phyloP scores from a whole-genome alignment of 1,284 basidiomycete species.

The Ganoderma sp. region DNA sequence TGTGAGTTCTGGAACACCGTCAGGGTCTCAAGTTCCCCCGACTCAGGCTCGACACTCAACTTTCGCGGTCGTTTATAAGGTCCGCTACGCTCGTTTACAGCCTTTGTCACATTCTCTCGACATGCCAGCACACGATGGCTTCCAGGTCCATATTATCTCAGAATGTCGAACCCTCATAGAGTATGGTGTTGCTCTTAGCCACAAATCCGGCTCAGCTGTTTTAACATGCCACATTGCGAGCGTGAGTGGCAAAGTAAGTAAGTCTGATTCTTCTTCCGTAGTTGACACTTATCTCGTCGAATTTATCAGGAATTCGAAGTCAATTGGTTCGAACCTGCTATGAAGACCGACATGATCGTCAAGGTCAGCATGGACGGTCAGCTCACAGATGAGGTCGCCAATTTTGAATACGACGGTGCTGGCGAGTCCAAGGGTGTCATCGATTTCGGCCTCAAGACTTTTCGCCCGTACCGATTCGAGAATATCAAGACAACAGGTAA shows the following conservation, averaged over 20 bases:
- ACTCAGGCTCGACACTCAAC: neutral
- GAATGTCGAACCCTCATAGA: neutral
- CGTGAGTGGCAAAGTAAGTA: constrained; percentile 4
- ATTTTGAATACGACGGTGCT: constrained; percentile 7
- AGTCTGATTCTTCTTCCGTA: neutral
- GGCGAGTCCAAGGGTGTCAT: constrained; percentile 3
- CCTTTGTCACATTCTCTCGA: no score
- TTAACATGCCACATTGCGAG: constrained; percentile 9
- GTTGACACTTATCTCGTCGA: neutral
- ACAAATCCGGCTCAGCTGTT: neutral
- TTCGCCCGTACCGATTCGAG: constrained; percentile 8
- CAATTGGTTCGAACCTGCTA: neutral
- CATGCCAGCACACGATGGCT: neutral
- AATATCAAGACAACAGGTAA: constrained; percentile 8
- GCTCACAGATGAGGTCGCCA: constrained; percentile 2
- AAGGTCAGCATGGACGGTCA: constrained; percentile 7
- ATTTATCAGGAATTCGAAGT: neutral
- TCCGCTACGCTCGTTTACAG: neutral
- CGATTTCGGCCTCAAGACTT: neutral
- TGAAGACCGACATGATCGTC: constrained; percentile 10
- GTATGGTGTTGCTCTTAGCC: neutral
- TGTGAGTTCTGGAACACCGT: neutral
- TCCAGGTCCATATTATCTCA: neutral
- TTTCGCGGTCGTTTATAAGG: neutral
- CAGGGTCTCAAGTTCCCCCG: neutral